Evolutionary conservation across 2,329 filamentous ascomycete genomes (phyloP), one percentile per base, ranked within the genome.

Genomic region (Tolypocladium pustulatum): DNA sequence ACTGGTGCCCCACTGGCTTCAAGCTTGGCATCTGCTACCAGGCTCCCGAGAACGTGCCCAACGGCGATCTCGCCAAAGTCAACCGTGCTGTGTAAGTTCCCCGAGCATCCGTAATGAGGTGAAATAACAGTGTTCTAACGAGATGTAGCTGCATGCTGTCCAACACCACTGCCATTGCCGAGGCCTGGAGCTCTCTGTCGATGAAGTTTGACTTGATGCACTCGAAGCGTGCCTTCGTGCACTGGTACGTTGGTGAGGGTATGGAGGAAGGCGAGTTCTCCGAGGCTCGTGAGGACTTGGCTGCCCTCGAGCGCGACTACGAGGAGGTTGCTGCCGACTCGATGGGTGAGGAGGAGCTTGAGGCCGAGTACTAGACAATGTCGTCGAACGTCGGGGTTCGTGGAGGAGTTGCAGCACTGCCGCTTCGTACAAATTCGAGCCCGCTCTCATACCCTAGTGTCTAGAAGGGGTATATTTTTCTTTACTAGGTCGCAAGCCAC

Each of bases 1-100:
- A 99, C 81, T 99, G 94, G 94, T 99, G 94, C 86, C 94, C 94
- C 62, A 99, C 94, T 77, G 94, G 94, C 68, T 99, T 99, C 89
- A 99, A 99, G 90, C 90, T 99, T 68, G 94, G 94, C 84, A 99
- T 99, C 83, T 97, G 92, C 89, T 97, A 95, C 87, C 92, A 97
- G 83, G 90, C 92, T 72, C 93, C 93, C 66, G 86, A 95, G 81
- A 89, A 90, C 78, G 93, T 97, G 59, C 94, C 91, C 72, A 96
- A 97, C 79, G 93, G 93, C 71, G 94, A 97, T 73, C 85, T 97
- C 64, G 93, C 94, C 77, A 94, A 96, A 84, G 93, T 97, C 77
- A 91, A 93, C 85, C 93, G 94, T 72, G 93, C 93, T 78, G 93
- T 97, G 87, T 91, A 91, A 81, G 89, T 54, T 17, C 12, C 51